Base-by-base conservation (phyloP, 768 basidiomycete genomes). In the Psilocybe subaeruginosa region DNA sequence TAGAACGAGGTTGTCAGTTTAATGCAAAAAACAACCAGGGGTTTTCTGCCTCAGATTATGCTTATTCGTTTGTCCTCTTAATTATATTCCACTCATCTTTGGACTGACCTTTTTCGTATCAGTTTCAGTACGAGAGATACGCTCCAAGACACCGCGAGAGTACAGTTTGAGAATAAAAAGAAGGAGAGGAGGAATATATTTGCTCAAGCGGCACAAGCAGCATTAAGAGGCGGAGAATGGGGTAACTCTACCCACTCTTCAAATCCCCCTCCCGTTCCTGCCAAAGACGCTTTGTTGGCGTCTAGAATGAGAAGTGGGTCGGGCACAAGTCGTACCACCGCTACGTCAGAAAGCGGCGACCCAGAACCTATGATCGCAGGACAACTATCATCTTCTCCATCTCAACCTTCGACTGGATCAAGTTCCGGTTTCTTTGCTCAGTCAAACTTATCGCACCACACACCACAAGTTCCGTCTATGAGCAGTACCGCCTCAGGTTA, bases 31-130 rank as follows among this genome's bases (percentile, higher is more conserved):
- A 98, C 72, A 94, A 95, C 61, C 87, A 93, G 63, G 95, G 95
- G 0, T 97, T 95, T 72, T 93, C 92, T 8, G 90, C 96, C 8
- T 88, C 89, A 0, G 96, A 98, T 76, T 97, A 96, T 73, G 93
- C 95, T 14, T 97, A 93, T 72, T 92, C 91, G 85, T 92, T 70
- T 61, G 89, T 81, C n/a, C 37, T 48, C 57, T 45, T 58, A 12
- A 41, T 31, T 49, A 14, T 17, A 60, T 23, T 52, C 17, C 35
- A 27, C 48, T 33, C 45, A 39, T 43, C 47, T 56, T 33, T 53
- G 30, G 35, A 39, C 56, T 33, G 14, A 46, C 60, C 47, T 64
- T 23, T 30, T 8, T 27, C 19, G 37, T 12, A 59, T 23, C 65
- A 94, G 92, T 48, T 87, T 83, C 68, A 89, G 80, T 68, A 94